Percentiles rank a stretch among this genome's conserved stretches.
Evolutionary conservation across 2,329 filamentous ascomycete species (phyloP).

Genomic region (Diaporthe sp.): DNA sequence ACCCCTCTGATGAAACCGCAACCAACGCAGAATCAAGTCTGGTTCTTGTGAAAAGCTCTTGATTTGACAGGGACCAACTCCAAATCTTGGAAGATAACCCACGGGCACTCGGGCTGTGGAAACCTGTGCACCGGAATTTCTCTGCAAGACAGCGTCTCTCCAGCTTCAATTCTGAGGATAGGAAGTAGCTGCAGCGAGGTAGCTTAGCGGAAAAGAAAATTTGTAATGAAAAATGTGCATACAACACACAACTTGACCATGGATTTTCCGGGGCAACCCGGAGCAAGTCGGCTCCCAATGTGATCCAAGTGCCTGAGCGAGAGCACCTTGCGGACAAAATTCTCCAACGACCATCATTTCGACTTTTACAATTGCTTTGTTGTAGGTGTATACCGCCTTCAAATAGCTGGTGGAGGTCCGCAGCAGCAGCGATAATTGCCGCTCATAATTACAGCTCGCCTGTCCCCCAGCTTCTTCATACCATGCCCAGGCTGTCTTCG

Average conservation of each 20-base stretch:
- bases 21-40: not conserved
- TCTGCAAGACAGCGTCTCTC: not conserved
- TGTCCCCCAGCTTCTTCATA: not conserved
- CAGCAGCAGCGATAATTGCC: not conserved
- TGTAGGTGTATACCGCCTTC: not conserved
- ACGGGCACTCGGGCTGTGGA: not conserved
- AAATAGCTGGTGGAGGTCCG: not conserved
- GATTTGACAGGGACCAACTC: not conserved
- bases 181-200: not conserved
- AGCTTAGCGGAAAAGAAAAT: conserved; percentile 13
- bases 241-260: not conserved
- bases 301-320: not conserved
- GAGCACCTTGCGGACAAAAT: not conserved
- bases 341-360: not conserved
- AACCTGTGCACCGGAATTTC: not conserved
- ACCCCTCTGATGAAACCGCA: not conserved
- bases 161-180: not conserved
- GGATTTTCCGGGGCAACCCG: too few species aligned
- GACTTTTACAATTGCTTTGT: not conserved
- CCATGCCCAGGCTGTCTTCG: not conserved
- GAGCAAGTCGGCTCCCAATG: not conserved
- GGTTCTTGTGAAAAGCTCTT: not conserved
- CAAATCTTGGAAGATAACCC: not conserved
- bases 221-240: not conserved
- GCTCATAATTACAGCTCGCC: not conserved